These are phyloP conservation scores for Allium cepa DNA, from an alignment of 106 monocot genomes.

Conservation along the genomic window DNA sequence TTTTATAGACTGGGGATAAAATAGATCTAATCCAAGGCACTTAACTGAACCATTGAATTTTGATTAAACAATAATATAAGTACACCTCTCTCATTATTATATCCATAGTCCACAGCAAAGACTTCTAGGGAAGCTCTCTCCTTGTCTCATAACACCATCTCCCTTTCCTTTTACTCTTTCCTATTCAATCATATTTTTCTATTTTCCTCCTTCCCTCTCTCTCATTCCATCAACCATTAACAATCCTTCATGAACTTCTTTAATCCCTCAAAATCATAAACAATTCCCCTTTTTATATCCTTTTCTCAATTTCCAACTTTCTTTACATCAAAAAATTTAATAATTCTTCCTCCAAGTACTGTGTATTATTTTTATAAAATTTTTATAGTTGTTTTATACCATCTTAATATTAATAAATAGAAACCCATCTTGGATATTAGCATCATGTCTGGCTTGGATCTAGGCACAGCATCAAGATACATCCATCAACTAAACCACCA, in stretches of 20 bases:
- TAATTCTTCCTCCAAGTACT: too few relatives aligned
- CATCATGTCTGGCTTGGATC: conserved; percentile 49
- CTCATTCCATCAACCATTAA: too few relatives aligned
- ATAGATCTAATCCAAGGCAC: too few relatives aligned
- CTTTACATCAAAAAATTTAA: not conserved
- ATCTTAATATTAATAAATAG: too few relatives aligned
- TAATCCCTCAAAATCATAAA: conserved; percentile 20
- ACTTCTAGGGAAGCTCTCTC: conserved; percentile 9
- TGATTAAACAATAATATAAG: too few relatives aligned
- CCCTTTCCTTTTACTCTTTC: conserved; percentile 10
- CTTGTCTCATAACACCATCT: conserved; percentile 2
- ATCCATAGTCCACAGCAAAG: conserved; percentile 4
- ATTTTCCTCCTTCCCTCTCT: not conserved
- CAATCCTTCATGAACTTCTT: conserved; percentile 9
- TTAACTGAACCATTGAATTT: too few relatives aligned
- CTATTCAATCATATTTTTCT: conserved; percentile 12
- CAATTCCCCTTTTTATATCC: conserved; percentile 5
- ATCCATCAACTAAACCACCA: conserved; percentile 34
- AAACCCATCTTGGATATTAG: conserved; percentile 13
- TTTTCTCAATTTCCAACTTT: conserved; percentile 13
- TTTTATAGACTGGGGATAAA: too few relatives aligned
- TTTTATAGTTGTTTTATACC: too few relatives aligned
- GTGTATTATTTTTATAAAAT: too few relatives aligned
- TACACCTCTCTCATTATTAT: not conserved
- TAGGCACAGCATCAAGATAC: conserved; percentile 37